phyloP scores from a whole-genome alignment of 805 yeast genomes.

The Tetrapisispora arboricola region DNA sequence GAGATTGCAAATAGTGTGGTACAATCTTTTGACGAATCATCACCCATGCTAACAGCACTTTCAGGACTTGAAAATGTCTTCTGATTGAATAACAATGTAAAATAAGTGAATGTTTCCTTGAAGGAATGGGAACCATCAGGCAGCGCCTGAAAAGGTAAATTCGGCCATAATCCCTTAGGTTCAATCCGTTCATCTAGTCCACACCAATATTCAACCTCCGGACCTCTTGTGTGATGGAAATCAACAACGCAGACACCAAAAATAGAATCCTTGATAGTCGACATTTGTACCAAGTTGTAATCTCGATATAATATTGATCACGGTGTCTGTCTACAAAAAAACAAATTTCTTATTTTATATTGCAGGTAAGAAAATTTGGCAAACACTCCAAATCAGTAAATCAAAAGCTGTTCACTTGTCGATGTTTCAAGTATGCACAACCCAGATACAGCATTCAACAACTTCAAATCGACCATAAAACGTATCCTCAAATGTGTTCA shows the following conservation, averaged over 20 bases:
- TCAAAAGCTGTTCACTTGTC: no score
- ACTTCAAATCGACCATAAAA: no score
- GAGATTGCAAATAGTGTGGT: constrained; percentile 89
- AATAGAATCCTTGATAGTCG: constrained; percentile 24
- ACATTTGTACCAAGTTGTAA: no score
- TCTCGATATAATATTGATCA: no score
- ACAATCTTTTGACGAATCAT: constrained; percentile 29
- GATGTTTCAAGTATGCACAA: no score
- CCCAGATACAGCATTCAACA: no score
- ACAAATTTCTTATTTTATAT: no score
- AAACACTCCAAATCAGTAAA: no score
- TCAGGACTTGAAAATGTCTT: constrained; percentile 27
- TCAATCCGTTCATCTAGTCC: constrained; percentile 32
- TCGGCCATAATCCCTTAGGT: constrained; percentile 55
- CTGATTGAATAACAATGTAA: constrained; percentile 69
- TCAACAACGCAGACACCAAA: constrained; percentile 86
- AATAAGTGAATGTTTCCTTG: constrained; percentile 87
- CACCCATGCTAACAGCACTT: constrained; percentile 32
- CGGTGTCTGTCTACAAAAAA: no score
- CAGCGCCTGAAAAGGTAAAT: constrained; percentile 84
- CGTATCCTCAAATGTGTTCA: no score
- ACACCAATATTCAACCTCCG: constrained; percentile 89
- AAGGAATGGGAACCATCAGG: constrained; percentile 95
- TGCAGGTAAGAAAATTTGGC: no score
- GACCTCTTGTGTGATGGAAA: constrained; percentile 88